phyloP scores from a whole-genome alignment of 495 filamentous ascomycete genomes.

The Penicillium paradoxum region DNA sequence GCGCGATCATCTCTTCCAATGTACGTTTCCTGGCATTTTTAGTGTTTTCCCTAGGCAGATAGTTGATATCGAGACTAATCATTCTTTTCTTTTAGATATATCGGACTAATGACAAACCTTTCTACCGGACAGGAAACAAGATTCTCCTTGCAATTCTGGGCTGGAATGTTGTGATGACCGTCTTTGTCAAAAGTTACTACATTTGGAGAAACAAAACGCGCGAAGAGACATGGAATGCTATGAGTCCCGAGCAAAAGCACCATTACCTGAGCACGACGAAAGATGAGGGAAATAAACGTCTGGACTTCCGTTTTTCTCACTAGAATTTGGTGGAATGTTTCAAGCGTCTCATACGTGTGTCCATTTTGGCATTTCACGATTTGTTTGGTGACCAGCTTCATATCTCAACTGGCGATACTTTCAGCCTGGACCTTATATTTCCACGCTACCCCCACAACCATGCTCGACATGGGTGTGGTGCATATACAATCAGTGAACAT shows the following conservation, averaged over 20 bases:
- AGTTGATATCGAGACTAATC: not conserved
- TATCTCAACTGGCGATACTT: too few species aligned
- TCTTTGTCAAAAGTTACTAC: slow-evolving; percentile 30
- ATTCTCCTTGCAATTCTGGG: slow-evolving; percentile 8
- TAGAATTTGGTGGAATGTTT: not conserved
- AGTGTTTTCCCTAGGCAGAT: not conserved
- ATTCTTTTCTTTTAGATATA: slow-evolving; percentile 2
- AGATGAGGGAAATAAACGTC: slow-evolving; percentile 29
- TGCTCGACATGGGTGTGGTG: too few species aligned
- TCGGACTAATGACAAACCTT: slow-evolving; percentile 8
- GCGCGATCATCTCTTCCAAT: slow-evolving; percentile 11
- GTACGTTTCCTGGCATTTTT: not conserved
- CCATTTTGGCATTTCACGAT: not conserved
- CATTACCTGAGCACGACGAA: slow-evolving; percentile 15
- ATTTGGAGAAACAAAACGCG: slow-evolving; percentile 26
- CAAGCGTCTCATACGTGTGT: not conserved
- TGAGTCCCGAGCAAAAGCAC: slow-evolving; percentile 12
- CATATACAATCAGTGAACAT: not conserved
- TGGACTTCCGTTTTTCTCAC: slow-evolving; percentile 31
- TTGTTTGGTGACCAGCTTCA: not conserved
- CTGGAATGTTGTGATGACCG: slow-evolving; percentile 10
- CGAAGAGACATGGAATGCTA: slow-evolving; percentile 4
- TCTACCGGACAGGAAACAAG: slow-evolving; percentile 17
- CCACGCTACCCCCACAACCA: too few species aligned
- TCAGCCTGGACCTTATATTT: too few species aligned